Percentiles rank a stretch among this genome's conserved stretches.
Evolutionary conservation across 208 protist genomes (phyloP).

Genomic region (Trypanosoma scelopori): DNA sequence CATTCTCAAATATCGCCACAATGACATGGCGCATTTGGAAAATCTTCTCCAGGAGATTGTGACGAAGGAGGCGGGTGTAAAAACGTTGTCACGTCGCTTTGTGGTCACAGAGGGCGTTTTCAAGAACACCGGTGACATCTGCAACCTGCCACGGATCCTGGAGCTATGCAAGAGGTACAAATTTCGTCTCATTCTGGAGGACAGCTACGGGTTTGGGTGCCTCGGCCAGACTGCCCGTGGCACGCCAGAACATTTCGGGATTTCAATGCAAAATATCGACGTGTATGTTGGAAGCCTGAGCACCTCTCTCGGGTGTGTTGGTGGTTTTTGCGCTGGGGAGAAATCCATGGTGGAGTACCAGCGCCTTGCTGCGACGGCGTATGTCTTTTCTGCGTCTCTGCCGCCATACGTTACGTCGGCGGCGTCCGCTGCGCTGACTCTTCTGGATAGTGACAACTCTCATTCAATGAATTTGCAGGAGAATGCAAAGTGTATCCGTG

Average conservation of each 20-base stretch:
- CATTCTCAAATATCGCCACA: slow-evolving; percentile 92
- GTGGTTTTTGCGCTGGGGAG: slow-evolving; percentile 94
- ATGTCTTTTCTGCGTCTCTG: slow-evolving; percentile 97
- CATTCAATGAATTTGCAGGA: slow-evolving; percentile 42
- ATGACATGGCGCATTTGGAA: slow-evolving; percentile 94
- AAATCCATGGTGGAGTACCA: slow-evolving; percentile 93
- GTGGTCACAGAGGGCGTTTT: slow-evolving; percentile 97
- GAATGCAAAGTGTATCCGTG: slow-evolving; percentile 54
- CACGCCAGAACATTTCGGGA: slow-evolving; percentile 92
- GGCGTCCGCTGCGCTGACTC: slow-evolving; percentile 66
- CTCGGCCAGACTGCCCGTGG: slow-evolving; percentile 95
- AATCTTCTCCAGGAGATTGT: slow-evolving; percentile 69
- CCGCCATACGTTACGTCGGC: slow-evolving; percentile 93
- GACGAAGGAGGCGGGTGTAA: slow-evolving; percentile 44
- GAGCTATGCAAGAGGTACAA: slow-evolving; percentile 94
- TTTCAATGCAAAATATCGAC: slow-evolving; percentile 79
- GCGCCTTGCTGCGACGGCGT: slow-evolving; percentile 90
- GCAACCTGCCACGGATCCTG: slow-evolving; percentile 86
- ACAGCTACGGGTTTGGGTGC: slow-evolving; percentile 94
- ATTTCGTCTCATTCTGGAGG: slow-evolving; percentile 96
- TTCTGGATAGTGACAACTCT: slow-evolving; percentile 63
- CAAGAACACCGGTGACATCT: slow-evolving; percentile 86
- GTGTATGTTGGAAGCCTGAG: slow-evolving; percentile 90
- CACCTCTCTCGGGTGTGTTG: slow-evolving; percentile 86
- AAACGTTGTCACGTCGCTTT: slow-evolving; percentile 87